Evolutionary conservation across 345 rosid genomes (phyloP).

Genomic region (Arabidopsis arenosa): DNA sequence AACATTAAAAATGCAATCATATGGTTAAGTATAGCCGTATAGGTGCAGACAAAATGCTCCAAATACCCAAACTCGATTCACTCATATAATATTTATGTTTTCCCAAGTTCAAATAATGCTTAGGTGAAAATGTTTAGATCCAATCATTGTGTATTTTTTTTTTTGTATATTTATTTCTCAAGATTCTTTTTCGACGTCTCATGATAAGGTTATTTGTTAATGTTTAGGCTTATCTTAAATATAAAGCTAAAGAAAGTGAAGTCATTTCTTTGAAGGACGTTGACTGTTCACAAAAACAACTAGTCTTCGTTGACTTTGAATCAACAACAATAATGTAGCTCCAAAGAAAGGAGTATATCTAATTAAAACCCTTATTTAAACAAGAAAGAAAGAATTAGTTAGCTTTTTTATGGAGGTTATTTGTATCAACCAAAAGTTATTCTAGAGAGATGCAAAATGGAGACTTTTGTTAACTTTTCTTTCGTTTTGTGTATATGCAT

Average conservation of each 20-base stretch:
- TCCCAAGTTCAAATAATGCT: background rate
- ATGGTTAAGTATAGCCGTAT: background rate
- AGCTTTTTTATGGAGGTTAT: background rate
- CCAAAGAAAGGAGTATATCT: conserved; percentile 29
- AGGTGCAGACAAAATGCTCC: background rate
- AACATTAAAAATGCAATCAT: conserved; percentile 9
- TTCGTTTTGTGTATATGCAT: conserved; percentile 11
- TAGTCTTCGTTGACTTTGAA: conserved; percentile 42
- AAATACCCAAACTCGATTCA: background rate
- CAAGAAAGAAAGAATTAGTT: background rate
- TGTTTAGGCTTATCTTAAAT: background rate
- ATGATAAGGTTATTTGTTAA: background rate
- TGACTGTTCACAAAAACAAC: conserved; percentile 28
- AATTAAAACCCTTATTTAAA: conserved; percentile 10
- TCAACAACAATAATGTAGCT: conserved; percentile 35
- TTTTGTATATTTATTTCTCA: background rate
- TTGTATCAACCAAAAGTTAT: background rate
- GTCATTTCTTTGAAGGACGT: conserved; percentile 14
- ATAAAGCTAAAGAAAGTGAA: conserved; percentile 8
- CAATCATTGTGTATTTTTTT: background rate
- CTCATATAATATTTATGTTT: background rate
- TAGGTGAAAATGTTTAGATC: background rate
- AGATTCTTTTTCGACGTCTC: background rate
- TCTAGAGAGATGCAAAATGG: conserved; percentile 3
- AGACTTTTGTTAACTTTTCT: conserved; percentile 12